Percentiles rank a stretch among this genome's conserved stretches.
phyloP scores from a whole-genome alignment of 2,329 filamentous ascomycete species.

The Xylariaceae sp. region DNA sequence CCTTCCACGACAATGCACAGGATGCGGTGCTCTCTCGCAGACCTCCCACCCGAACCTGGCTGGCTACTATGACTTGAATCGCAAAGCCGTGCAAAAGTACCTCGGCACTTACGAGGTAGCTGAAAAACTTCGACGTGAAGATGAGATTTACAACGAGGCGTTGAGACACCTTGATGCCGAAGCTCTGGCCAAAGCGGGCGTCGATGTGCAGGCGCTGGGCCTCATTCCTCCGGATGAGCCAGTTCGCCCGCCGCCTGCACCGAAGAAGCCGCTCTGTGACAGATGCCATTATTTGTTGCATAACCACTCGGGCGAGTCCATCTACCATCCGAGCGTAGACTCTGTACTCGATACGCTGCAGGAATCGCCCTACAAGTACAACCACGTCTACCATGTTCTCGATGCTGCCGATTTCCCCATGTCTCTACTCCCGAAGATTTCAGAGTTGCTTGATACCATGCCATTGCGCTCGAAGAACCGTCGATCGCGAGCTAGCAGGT shows the following conservation, averaged over 20 bases:
- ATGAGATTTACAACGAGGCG: constrained; percentile 43
- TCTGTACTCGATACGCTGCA: constrained; percentile 78
- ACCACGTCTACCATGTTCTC: constrained; percentile 91
- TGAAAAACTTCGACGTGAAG: constrained; percentile 34
- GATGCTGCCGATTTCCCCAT: constrained; percentile 97
- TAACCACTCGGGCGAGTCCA: constrained; percentile 65
- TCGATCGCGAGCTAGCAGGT: constrained; percentile 63
- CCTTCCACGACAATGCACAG: constrained; percentile 55
- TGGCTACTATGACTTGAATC: constrained; percentile 51
- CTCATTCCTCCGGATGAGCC: constrained; percentile 26
- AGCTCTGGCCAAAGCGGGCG: constrained; percentile 41
- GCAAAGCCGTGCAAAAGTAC: constrained; percentile 49
- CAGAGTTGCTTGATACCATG: constrained; percentile 63
- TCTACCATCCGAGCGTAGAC: constrained; percentile 74
- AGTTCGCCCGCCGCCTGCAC: constrained; percentile 13
- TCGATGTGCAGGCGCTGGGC: constrained; percentile 39
- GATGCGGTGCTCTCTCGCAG: constrained; percentile 62
- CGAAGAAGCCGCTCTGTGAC: constrained; percentile 65
- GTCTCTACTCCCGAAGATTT: constrained; percentile 76
- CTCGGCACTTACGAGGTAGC: constrained; percentile 33
- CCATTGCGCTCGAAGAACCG: constrained; percentile 76
- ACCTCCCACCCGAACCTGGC: constrained; percentile 45
- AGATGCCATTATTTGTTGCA: constrained; percentile 80
- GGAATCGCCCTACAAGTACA: constrained; percentile 83
- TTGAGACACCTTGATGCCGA: constrained; percentile 40